Evolutionary conservation across 352 stramenopile species (phyloP).

Genomic region (Nothophytophthora sp.): DNA sequence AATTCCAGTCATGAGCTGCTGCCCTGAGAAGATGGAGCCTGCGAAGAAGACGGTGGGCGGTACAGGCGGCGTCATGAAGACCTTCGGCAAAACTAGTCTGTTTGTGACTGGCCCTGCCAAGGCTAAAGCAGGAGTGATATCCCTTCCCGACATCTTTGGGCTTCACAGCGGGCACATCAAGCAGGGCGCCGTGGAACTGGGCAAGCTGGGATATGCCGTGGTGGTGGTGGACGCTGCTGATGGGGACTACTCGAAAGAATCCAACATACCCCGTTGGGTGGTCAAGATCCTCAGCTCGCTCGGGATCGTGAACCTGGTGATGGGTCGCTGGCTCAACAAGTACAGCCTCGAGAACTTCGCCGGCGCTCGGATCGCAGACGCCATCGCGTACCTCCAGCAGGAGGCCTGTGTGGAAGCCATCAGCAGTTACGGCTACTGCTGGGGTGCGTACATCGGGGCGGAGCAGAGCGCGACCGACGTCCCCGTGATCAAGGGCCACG

Average conservation of each 20-base stretch:
- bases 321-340: neutral
- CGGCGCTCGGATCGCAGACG: slow-evolving; percentile 6
- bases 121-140: slow-evolving; percentile 18
- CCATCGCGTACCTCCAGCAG: slow-evolving; percentile 21
- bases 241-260: slow-evolving; percentile 38
- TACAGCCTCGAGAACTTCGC: too few species aligned
- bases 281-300: too few species aligned
- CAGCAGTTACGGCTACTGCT: slow-evolving; percentile 42
- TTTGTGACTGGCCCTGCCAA: slow-evolving; percentile 8
- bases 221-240: slow-evolving; percentile 32
- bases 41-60: neutral
- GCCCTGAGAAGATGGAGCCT: slow-evolving; percentile 24
- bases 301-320: neutral
- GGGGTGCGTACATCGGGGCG: slow-evolving; percentile 28
- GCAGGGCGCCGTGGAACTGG: slow-evolving; percentile 34
- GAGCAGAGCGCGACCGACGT: slow-evolving; percentile 3
- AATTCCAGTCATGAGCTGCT: slow-evolving; percentile 39
- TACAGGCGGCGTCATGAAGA: slow-evolving; percentile 17
- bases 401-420: slow-evolving; percentile 23
- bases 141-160: neutral
- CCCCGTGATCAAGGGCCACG: slow-evolving; percentile 26
- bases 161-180: slow-evolving; percentile 37
- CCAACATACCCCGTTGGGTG: too few species aligned
- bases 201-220: slow-evolving; percentile 41
- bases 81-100: slow-evolving; percentile 2